These are phyloP conservation scores for Guadua angustifolia DNA, from an alignment of 176 grass and related monocot species.

Conservation along the genomic window DNA sequence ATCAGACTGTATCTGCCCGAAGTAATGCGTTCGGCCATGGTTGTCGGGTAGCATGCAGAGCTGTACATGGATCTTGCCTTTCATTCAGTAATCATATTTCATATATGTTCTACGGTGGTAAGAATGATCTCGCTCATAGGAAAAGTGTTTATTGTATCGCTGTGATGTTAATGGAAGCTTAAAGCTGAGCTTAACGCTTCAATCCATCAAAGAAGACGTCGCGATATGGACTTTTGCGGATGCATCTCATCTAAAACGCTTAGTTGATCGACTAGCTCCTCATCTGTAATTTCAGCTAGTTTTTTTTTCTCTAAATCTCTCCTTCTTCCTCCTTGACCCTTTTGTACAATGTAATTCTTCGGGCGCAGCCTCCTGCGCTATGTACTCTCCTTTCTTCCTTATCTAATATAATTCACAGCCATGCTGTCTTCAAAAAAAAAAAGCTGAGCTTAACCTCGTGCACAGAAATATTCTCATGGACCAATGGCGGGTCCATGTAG, in stretches of 20 bases:
- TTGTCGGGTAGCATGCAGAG: background rate
- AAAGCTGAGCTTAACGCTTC: background rate
- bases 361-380: no score
- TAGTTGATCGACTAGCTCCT: no score
- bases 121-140: background rate
- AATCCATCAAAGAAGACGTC: no score
- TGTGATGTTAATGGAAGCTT: background rate
- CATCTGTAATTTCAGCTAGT: no score
- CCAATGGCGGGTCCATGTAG: slow-evolving; percentile 11
- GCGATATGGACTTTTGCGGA: no score
- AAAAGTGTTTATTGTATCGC: background rate
- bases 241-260: no score
- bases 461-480: background rate
- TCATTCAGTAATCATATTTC: background rate
- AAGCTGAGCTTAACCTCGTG: background rate
- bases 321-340: no score
- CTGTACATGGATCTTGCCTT: background rate
- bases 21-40: background rate
- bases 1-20: background rate
- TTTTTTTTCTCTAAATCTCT: no score
- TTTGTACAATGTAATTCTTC: no score
- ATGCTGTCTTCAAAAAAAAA: no score
- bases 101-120: background rate
- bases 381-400: no score
- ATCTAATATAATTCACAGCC: no score